These are phyloP conservation scores for Talaromyces ruber DNA, from an alignment of 495 filamentous ascomycete species.

Conservation along the genomic window DNA sequence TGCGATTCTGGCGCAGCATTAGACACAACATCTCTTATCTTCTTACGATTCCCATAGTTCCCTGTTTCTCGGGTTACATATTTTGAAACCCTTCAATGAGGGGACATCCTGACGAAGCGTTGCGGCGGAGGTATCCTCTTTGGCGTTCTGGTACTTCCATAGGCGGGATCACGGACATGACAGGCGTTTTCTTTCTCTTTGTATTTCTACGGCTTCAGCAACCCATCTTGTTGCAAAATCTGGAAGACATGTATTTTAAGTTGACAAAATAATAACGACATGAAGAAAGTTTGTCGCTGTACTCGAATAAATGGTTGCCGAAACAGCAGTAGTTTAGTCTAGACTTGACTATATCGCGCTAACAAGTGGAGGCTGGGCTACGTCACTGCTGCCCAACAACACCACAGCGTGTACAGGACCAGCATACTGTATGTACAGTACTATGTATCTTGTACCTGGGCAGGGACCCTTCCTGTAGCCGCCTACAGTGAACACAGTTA, in stretches of 20 bases:
- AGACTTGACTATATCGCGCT: not conserved
- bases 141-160: not conserved
- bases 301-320: not conserved
- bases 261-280: not conserved
- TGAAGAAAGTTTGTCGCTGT: not conserved
- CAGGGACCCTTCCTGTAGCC: not conserved
- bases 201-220: not conserved
- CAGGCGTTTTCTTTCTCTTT: not conserved
- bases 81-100: not conserved
- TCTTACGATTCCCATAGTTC: not conserved
- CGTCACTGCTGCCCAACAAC: slow-evolving; percentile 1
- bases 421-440: too few relatives aligned
- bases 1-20: slow-evolving; percentile 20
- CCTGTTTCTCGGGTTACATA: not conserved
- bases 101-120: not conserved
- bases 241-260: not conserved
- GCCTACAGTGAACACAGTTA: not conserved
- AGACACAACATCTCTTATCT: not conserved
- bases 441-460: too few relatives aligned
- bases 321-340: not conserved
- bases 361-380: not conserved
- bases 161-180: not conserved
- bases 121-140: not conserved
- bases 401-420: not conserved
- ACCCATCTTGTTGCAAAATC: not conserved